A percentile compares a stretch with the other conserved stretches of the same genome.
Evolutionary conservation across 2,329 filamentous ascomycete genomes (phyloP).

Genomic region (Neofusicoccum cordaticola): DNA sequence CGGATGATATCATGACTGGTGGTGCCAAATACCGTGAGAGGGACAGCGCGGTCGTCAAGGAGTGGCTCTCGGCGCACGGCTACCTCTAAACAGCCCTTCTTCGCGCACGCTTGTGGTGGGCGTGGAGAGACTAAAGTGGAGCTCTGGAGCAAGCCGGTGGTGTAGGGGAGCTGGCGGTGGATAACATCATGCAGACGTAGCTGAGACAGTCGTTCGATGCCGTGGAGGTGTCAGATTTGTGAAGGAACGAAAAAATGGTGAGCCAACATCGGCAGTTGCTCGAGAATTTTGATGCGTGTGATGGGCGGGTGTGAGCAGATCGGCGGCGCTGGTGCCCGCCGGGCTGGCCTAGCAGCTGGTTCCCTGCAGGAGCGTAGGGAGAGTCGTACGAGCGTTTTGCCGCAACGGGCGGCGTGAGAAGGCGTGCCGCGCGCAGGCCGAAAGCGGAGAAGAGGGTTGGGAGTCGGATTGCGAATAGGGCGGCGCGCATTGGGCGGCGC

Average conservation of each 20-base stretch:
- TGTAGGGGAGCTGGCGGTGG: background rate
- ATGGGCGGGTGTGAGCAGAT: background rate
- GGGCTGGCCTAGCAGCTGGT: no score
- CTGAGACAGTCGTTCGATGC: background rate
- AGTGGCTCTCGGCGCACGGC: conserved; percentile 69
- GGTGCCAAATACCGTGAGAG: conserved; percentile 79
- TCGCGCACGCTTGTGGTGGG: background rate
- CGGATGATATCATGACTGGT: conserved; percentile 80
- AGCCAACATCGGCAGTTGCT: background rate
- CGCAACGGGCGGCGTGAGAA: background rate
- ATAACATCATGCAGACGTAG: background rate
- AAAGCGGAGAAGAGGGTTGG: background rate
- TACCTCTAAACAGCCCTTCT: conserved; percentile 39
- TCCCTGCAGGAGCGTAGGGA: background rate
- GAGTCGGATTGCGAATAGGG: conserved; percentile 1
- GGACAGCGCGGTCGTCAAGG: conserved; percentile 68
- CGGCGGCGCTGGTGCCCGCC: background rate
- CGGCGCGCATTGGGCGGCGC: background rate
- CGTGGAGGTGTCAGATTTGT: background rate
- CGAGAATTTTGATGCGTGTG: background rate
- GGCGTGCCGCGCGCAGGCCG: background rate
- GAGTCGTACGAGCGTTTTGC: background rate
- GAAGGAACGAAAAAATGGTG: background rate
- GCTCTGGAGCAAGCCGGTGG: background rate
- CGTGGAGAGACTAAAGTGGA: conserved; percentile 14